A percentile compares a stretch with the other conserved stretches of the same genome.
phyloP scores from a whole-genome alignment of 768 basidiomycete species.

The Mycena chlorophos region DNA sequence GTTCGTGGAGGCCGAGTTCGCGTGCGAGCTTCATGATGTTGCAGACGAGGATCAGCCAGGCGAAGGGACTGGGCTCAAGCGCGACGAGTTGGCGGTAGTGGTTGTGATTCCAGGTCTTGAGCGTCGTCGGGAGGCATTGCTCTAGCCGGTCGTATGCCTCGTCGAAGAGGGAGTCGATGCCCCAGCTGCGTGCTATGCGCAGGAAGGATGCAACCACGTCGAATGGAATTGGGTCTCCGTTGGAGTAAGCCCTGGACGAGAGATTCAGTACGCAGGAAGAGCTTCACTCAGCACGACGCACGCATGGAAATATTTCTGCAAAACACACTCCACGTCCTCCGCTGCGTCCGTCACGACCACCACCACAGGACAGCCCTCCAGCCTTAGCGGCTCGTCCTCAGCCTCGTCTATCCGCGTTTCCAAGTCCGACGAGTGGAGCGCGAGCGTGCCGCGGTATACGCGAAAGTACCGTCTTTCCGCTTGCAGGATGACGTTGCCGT shows the following conservation, averaged over 20 bases:
- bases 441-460: neutral
- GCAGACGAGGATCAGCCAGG: neutral
- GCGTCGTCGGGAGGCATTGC: neutral
- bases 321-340: neutral
- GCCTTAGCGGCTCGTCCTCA: neutral
- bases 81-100: neutral
- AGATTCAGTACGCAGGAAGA: neutral
- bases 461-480: neutral
- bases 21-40: neutral
- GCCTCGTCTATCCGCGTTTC: neutral
- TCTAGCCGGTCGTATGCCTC: neutral
- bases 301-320: neutral
- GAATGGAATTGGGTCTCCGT: neutral
- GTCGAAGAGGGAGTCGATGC: neutral
- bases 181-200: neutral
- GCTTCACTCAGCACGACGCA: neutral
- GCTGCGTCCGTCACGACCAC: neutral
- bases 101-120: neutral
- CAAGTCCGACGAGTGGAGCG: neutral
- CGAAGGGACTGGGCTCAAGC: too few relatives aligned
- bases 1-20: neutral
- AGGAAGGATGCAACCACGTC: neutral
- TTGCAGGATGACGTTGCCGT: neutral
- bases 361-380: neutral
- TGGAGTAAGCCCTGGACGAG: neutral